Evolutionary conservation across 2,329 filamentous ascomycete genomes (phyloP).

Genomic region (Sporothrix inflata): DNA sequence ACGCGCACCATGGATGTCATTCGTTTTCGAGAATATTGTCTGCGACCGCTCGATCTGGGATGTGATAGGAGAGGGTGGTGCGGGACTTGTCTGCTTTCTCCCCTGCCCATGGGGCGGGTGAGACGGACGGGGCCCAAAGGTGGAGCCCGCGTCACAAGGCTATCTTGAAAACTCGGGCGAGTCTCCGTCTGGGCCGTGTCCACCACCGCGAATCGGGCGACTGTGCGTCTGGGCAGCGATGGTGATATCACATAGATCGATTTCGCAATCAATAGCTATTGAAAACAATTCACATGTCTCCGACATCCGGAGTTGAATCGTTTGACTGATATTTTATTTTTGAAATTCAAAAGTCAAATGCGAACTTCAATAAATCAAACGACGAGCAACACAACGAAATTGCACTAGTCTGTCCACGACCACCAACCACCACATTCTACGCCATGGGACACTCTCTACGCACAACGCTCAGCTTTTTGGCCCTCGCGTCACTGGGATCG

Average conservation of each 20-base stretch:
- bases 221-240: not conserved
- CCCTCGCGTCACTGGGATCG: not conserved
- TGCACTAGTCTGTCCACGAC: not conserved
- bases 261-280: constrained; percentile 1
- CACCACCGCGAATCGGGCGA: not conserved
- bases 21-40: not conserved
- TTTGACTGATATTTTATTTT: not conserved
- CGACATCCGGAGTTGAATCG: not conserved
- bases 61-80: constrained; percentile 11
- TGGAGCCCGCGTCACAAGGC: not conserved
- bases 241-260: not conserved
- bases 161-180: constrained; percentile 26
- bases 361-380: not conserved
- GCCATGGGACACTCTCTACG: not conserved
- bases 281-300: constrained; percentile 18
- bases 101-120: constrained; percentile 4
- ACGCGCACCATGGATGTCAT: not conserved
- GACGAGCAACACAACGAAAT: not conserved
- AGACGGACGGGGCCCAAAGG: constrained; percentile 13
- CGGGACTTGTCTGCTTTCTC: not conserved
- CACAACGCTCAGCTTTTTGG: not conserved
- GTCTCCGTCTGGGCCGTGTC: constrained; percentile 10
- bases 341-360: not conserved
- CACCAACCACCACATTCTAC: not conserved
- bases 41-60: not conserved